Evolutionary conservation across 2,329 filamentous ascomycete genomes (phyloP).

Genomic region (Clonostachys rosea): DNA sequence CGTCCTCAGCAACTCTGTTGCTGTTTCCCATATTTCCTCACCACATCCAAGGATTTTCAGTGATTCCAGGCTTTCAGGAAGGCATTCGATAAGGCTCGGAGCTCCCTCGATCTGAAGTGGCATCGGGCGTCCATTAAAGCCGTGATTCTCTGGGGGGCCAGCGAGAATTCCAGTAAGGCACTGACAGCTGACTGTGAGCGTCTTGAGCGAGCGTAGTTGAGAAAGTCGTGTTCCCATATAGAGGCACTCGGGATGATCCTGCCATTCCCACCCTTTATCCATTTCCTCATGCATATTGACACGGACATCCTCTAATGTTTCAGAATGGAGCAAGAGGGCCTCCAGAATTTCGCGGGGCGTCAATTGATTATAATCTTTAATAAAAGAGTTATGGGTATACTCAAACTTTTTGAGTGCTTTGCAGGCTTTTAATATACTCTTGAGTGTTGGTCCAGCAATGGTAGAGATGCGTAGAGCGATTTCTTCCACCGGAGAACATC

Average conservation of each 20-base stretch:
- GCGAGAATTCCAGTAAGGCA: not conserved
- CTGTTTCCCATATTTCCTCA: too few species aligned
- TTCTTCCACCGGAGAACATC: too few species aligned
- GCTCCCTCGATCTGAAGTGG: not conserved
- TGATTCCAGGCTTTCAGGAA: conserved; percentile 4
- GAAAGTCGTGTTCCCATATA: not conserved
- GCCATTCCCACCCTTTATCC: not conserved
- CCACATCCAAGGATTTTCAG: conserved; percentile 2
- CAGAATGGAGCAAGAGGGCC: conserved; percentile 1
- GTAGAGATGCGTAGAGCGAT: too few species aligned
- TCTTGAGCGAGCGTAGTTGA: not conserved
- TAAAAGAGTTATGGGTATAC: too few species aligned
- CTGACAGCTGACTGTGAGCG: not conserved
- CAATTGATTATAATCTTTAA: too few species aligned
- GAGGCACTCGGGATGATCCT: not conserved
- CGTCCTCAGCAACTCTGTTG: too few species aligned
- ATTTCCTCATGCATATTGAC: conserved; percentile 3
- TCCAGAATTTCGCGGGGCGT: conserved; percentile 3
- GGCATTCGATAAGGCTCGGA: conserved; percentile 1
- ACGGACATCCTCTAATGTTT: conserved; percentile 5
- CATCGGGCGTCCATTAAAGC: not conserved
- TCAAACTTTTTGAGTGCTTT: not conserved
- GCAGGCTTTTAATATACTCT: not conserved
- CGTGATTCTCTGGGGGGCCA: too few species aligned
- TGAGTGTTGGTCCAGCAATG: not conserved